Base-by-base conservation (phyloP, 352 stramenopile genomes). In the Thraustotheca clavata region DNA sequence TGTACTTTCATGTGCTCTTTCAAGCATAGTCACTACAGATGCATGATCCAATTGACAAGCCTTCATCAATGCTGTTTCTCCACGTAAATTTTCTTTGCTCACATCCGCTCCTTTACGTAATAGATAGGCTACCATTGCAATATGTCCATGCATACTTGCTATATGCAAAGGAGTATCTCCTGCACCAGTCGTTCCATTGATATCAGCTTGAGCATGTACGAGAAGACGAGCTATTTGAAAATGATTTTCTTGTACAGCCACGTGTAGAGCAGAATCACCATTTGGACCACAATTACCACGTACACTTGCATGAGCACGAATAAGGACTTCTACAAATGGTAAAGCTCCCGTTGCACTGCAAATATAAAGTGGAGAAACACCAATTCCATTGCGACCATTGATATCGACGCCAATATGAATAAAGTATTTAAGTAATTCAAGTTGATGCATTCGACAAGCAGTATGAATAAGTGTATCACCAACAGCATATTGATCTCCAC, bases 241-340 rank as follows among this genome's bases (percentile, higher is more conserved):
- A 40, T 90, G 83, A 66, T 91, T 91, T 47, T 93, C 83, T 70
- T 93, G 83, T 8, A 81, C 81, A 2, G 83, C 80, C 27, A 93
- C 87, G 60, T 93, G 83, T 34, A 93, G 71, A 20, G 83, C 74
- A 9, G 76, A 88, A 71, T 93, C 80, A 34, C 81, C 78, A 61
- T 82, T 84, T 0, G 83, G 83, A 3, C 83, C 83, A 33, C 88
- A 80, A 20, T 74, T 50, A 12, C 80, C 80, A 4, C n/a, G 22
- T 18, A 34, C 18, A n/a, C 33, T 22, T 6, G 57, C 57, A 9
- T 20, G 20, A 11, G 77, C 77, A 43, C 83, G 60, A 20, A 93
- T 47, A 22, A 93, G 68, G 36, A 81, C 57, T 38, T 76, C 73
- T 40, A 86, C 83, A 33, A 89, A 80, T 35, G 73, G 67, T 26